Conservation (phyloP, 2,329 filamentous ascomycete genomes). For the Diplodia intermedia region DNA sequence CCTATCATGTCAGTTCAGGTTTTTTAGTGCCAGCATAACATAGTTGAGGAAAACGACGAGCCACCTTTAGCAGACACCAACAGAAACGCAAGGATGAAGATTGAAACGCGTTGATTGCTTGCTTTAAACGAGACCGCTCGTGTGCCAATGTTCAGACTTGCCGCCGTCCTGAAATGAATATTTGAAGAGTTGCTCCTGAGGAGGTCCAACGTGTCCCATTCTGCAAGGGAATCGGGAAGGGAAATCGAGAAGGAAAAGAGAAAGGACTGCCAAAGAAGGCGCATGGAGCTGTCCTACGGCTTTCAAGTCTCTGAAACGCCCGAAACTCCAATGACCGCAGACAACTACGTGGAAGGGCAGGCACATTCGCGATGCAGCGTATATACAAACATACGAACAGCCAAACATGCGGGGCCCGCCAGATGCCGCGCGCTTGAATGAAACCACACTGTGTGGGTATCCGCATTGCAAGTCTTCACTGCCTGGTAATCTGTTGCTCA, state of each 20-base stretch:
- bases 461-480: not conserved
- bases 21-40: not conserved
- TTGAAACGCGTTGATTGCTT: conserved; percentile 19
- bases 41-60: not conserved
- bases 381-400: conserved; percentile 27
- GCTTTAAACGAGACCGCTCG: conserved; percentile 16
- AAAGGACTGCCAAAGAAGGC: not conserved
- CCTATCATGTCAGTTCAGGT: not conserved
- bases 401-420: conserved; percentile 16
- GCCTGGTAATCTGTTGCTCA: not conserved
- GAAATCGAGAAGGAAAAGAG: not conserved
- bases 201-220: not conserved
- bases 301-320: conserved; percentile 16
- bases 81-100: not conserved
- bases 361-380: conserved; percentile 25
- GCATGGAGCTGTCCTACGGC: conserved; percentile 9
- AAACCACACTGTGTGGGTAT: conserved; percentile 6
- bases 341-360: not conserved
- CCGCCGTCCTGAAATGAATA: not conserved
- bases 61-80: not conserved
- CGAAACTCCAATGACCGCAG: conserved; percentile 1
- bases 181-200: not conserved
- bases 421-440: conserved; percentile 21
- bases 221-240: not conserved
- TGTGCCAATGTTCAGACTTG: conserved; percentile 1